These are phyloP conservation scores for Ilex asprella DNA, from an alignment of 257 asterid genomes.

Conservation along the genomic window DNA sequence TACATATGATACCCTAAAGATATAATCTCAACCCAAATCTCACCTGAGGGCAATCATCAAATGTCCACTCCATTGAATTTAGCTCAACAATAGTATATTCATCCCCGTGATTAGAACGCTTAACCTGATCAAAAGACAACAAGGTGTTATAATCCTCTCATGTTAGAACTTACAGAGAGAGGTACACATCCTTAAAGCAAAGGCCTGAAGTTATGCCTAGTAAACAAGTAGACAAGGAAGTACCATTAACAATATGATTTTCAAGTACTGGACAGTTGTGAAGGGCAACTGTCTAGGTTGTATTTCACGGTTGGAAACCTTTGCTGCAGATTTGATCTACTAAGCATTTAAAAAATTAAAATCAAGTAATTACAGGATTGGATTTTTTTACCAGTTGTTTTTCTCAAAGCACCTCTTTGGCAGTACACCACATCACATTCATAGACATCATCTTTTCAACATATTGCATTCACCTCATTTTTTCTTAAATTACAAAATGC, in stretches of 20 bases:
- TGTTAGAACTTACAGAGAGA: background rate
- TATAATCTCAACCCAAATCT: background rate
- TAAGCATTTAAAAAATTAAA: too few species aligned
- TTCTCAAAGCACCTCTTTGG: too few species aligned
- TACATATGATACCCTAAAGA: background rate
- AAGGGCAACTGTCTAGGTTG: background rate
- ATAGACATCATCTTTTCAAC: too few species aligned
- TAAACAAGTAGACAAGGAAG: background rate
- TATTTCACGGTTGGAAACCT: background rate
- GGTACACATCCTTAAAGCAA: background rate
- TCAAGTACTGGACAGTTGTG: background rate
- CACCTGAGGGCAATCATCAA: conserved; percentile 62
- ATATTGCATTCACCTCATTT: too few species aligned
- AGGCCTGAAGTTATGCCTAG: background rate
- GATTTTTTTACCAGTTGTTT: too few species aligned
- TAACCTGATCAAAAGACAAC: conserved; percentile 40
- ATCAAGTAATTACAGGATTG: too few species aligned
- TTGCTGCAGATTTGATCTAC: too few species aligned
- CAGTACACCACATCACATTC: too few species aligned
- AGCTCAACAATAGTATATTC: conserved; percentile 54
- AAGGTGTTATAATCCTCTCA: background rate
- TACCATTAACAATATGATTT: background rate
- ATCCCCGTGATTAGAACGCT: conserved; percentile 69
- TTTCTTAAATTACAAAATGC: too few species aligned
- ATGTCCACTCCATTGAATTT: conserved; percentile 65